Percentiles rank a stretch among this genome's conserved stretches.
Conservation (phyloP, 2,329 filamentous ascomycete genomes). For the Stemphylium vesicarium region DNA sequence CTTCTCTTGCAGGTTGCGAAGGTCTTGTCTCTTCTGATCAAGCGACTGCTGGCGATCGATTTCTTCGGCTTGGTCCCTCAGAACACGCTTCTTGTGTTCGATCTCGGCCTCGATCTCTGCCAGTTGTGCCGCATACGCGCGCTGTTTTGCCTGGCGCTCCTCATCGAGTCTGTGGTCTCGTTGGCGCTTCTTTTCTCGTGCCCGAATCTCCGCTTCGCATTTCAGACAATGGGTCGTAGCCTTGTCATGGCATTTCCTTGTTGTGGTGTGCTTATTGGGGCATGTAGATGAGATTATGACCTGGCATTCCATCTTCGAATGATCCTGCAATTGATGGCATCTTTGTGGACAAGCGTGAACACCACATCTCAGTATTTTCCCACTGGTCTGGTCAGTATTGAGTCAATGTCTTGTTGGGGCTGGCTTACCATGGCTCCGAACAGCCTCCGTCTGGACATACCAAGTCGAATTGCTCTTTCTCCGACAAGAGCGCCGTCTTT, state of each 20-base stretch:
- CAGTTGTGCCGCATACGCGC: slow-evolving; percentile 55
- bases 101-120: slow-evolving; percentile 62
- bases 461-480: slow-evolving; percentile 64
- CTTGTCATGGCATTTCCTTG: slow-evolving; percentile 55
- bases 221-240: slow-evolving; percentile 52
- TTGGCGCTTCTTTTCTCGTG: slow-evolving; percentile 52
- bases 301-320: slow-evolving; percentile 61
- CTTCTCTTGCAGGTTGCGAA: slow-evolving; percentile 50
- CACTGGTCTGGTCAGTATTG: slow-evolving; percentile 49
- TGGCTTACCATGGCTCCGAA: slow-evolving; percentile 64
- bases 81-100: slow-evolving; percentile 53
- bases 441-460: slow-evolving; percentile 75
- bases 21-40: slow-evolving; percentile 55
- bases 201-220: slow-evolving; percentile 61
- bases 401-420: neutral
- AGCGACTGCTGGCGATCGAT: slow-evolving; percentile 54
- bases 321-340: slow-evolving; percentile 69
- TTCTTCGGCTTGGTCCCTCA: slow-evolving; percentile 56
- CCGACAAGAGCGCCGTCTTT: slow-evolving; percentile 54
- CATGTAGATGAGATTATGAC: slow-evolving; percentile 58
- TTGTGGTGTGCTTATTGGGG: slow-evolving; percentile 57
- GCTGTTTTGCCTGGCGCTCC: slow-evolving; percentile 54
- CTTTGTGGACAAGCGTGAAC: slow-evolving; percentile 64
- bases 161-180: slow-evolving; percentile 61
- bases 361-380: slow-evolving; percentile 60